phyloP scores from a whole-genome alignment of 2,329 filamentous ascomycete genomes.

The Diplocarpon mali region DNA sequence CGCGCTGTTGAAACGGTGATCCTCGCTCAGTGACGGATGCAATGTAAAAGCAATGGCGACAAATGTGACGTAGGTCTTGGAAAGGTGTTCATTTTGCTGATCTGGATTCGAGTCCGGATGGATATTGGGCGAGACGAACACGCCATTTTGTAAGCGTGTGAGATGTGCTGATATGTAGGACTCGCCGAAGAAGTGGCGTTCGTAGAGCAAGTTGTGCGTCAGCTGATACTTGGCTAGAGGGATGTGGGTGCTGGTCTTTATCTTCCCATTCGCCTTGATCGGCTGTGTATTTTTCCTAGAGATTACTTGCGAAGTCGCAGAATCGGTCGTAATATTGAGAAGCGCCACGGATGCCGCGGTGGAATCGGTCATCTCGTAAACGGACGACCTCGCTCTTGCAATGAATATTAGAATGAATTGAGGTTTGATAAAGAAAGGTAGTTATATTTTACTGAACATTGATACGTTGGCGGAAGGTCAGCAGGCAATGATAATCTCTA shows the following conservation, averaged over 20 bases:
- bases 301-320: background rate
- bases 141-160: conserved; percentile 38
- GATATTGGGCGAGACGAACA: conserved; percentile 32
- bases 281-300: background rate
- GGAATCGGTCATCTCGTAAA: background rate
- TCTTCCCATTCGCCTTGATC: background rate
- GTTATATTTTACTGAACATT: no score
- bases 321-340: background rate
- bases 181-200: conserved; percentile 35
- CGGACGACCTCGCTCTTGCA: background rate
- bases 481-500: no score
- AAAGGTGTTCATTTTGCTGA: background rate
- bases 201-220: conserved; percentile 36
- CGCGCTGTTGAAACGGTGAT: conserved; percentile 37
- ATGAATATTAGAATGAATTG: no score
- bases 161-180: conserved; percentile 39
- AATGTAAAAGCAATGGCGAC: conserved; percentile 39
- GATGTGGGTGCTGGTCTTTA: conserved; percentile 12
- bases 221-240: conserved; percentile 16
- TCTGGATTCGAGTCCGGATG: conserved; percentile 30
- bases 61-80: conserved; percentile 34
- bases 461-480: no score
- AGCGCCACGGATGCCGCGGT: background rate
- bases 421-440: no score
- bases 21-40: conserved; percentile 32